Conservation (phyloP, 345 rosid genomes). For the Gossypioides kirkii region DNA sequence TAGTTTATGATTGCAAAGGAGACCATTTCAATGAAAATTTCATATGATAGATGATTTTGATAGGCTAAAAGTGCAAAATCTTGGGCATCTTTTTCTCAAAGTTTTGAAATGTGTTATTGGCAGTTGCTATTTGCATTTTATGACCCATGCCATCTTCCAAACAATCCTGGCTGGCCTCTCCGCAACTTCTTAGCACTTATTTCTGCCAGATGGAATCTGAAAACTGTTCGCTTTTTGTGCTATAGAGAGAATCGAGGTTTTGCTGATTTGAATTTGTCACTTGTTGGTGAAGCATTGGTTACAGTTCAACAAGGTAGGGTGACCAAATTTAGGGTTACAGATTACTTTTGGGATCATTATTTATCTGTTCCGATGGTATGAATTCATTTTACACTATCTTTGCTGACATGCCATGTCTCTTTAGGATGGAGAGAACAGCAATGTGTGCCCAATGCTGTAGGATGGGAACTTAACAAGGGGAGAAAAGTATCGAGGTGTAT, state of each 20-base stretch:
- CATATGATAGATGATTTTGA: not conserved
- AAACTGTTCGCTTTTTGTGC: constrained; percentile 64
- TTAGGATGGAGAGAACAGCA: constrained; percentile 47
- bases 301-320: constrained; percentile 60
- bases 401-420: constrained; percentile 6
- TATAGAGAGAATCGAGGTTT: constrained; percentile 90
- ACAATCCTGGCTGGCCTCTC: constrained; percentile 96
- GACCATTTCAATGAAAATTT: constrained; percentile 4
- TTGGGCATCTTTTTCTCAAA: constrained; percentile 11
- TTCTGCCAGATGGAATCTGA: constrained; percentile 65
- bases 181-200: constrained; percentile 82
- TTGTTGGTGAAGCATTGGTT: constrained; percentile 70
- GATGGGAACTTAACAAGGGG: constrained; percentile 84
- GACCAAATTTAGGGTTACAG: constrained; percentile 32
- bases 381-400: constrained; percentile 1
- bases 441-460: constrained; percentile 62
- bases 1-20: constrained; percentile 8
- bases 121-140: constrained; percentile 86
- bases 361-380: constrained; percentile 10
- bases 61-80: not conserved
- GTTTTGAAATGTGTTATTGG: constrained; percentile 11
- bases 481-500: constrained; percentile 54
- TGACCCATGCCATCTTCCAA: constrained; percentile 88
- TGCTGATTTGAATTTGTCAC: constrained; percentile 73
- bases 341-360: constrained; percentile 13